phyloP scores from a whole-genome alignment of 2,329 filamentous ascomycete genomes.

The Arthrocladium fulminans region DNA sequence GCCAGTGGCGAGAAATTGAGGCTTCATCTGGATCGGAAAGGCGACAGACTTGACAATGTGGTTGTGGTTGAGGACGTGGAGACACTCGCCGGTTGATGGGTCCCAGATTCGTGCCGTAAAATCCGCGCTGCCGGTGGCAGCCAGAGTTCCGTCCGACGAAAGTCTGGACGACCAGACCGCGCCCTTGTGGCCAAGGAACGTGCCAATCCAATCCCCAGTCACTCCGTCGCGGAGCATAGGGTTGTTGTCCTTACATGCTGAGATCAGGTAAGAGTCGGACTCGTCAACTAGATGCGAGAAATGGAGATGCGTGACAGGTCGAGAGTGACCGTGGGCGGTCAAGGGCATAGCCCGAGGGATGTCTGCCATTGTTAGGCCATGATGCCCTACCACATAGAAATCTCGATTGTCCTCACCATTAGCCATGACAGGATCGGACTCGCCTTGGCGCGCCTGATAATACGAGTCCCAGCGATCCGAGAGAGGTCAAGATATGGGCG shows the following conservation, averaged over 20 bases:
- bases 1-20: slow-evolving; percentile 78
- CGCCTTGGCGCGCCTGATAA: too few species aligned
- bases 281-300: slow-evolving; percentile 79
- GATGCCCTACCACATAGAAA: not conserved
- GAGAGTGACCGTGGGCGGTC: slow-evolving; percentile 89
- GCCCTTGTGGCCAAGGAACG: slow-evolving; percentile 95
- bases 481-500: too few species aligned
- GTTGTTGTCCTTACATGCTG: slow-evolving; percentile 94
- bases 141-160: slow-evolving; percentile 75
- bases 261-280: slow-evolving; percentile 83
- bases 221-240: slow-evolving; percentile 95
- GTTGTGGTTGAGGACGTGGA: slow-evolving; percentile 79
- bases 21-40: slow-evolving; percentile 70
- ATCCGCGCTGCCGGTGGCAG: slow-evolving; percentile 89
- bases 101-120: slow-evolving; percentile 98
- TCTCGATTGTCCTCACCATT: not conserved
- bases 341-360: slow-evolving; percentile 64
- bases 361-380: slow-evolving; percentile 24
- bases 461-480: too few species aligned
- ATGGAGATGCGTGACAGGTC: slow-evolving; percentile 81
- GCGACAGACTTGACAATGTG: slow-evolving; percentile 93
- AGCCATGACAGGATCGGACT: not conserved
- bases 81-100: slow-evolving; percentile 81
- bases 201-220: slow-evolving; percentile 96
- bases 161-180: slow-evolving; percentile 94